These are phyloP conservation scores for Trypanosoma rangeli DNA, from an alignment of 208 protist species.

Conservation along the genomic window DNA sequence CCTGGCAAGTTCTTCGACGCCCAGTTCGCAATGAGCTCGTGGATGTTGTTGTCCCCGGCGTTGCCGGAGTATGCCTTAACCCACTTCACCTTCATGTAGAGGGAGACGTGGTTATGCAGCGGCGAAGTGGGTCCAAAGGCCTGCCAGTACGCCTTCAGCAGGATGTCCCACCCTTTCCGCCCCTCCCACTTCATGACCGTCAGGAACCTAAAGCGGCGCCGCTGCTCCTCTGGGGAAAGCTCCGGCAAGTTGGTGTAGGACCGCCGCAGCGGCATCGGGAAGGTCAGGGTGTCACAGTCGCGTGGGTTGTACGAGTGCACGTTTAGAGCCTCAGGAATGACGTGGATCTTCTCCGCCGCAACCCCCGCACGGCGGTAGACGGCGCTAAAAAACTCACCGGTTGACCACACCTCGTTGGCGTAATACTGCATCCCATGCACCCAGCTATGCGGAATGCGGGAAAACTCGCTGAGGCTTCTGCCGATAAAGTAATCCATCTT, in stretches of 20 bases:
- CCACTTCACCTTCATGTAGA: constrained; percentile 17
- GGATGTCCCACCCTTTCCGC: constrained; percentile 63
- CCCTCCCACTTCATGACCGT: constrained; percentile 67
- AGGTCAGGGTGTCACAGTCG: constrained; percentile 14
- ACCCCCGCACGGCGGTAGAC: constrained; percentile 42
- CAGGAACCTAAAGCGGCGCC: constrained; percentile 48
- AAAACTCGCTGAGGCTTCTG: constrained; percentile 52
- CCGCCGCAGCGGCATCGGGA: background rate
- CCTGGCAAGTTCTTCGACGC: constrained; percentile 12
- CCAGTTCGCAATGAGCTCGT: constrained; percentile 24
- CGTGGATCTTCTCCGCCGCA: constrained; percentile 19
- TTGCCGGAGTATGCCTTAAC: background rate
- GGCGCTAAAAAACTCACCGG: constrained; percentile 45
- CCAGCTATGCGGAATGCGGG: constrained; percentile 30
- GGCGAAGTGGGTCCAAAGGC: constrained; percentile 40
- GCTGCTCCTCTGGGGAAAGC: constrained; percentile 21
- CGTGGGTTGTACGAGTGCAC: constrained; percentile 44
- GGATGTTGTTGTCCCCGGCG: constrained; percentile 5
- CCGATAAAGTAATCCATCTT: constrained; percentile 22
- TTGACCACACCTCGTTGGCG: constrained; percentile 58
- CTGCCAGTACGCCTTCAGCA: constrained; percentile 53
- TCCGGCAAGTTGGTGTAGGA: constrained; percentile 29
- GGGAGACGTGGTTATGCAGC: constrained; percentile 14
- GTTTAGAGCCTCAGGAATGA: constrained; percentile 63
- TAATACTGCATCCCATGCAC: constrained; percentile 4